These are phyloP conservation scores for Gardenia jasminoides DNA, from an alignment of 257 asterid genomes.

Conservation along the genomic window DNA sequence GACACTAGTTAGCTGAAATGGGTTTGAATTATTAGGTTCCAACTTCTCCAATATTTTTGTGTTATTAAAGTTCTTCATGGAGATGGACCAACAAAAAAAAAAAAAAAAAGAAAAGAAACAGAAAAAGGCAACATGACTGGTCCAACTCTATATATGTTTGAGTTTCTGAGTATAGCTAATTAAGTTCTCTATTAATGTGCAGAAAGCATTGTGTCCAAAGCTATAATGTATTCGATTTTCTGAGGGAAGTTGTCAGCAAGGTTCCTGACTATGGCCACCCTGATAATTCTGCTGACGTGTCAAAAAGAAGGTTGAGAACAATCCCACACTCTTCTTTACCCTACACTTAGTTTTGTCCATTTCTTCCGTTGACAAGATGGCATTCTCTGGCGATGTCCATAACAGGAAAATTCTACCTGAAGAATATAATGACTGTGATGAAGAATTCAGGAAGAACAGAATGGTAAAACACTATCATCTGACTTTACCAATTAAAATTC, in stretches of 20 bases:
- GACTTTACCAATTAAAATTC: conserved; percentile 7
- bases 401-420: conserved; percentile 66
- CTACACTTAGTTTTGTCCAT: background rate
- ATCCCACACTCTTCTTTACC: background rate
- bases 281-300: conserved; percentile 59
- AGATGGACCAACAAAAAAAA: no score
- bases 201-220: conserved; percentile 89
- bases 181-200: conserved; percentile 27
- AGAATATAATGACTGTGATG: conserved; percentile 69
- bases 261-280: conserved; percentile 95
- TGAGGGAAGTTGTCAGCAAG: conserved; percentile 86
- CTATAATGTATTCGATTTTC: conserved; percentile 89
- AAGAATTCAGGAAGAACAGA: conserved; percentile 55
- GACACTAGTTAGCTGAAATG: background rate
- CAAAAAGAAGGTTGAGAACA: conserved; percentile 63
- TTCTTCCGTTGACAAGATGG: conserved; percentile 4
- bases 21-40: background rate
- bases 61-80: background rate
- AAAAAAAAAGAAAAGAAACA: no score
- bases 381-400: conserved; percentile 15
- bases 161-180: background rate
- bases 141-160: background rate
- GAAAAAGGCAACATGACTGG: background rate
- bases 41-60: background rate
- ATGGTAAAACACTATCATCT: conserved; percentile 40